A percentile compares a stretch with the other conserved stretches of the same genome.
Evolutionary conservation across 805 yeast species (phyloP).

Genomic region (Candida argentea): DNA sequence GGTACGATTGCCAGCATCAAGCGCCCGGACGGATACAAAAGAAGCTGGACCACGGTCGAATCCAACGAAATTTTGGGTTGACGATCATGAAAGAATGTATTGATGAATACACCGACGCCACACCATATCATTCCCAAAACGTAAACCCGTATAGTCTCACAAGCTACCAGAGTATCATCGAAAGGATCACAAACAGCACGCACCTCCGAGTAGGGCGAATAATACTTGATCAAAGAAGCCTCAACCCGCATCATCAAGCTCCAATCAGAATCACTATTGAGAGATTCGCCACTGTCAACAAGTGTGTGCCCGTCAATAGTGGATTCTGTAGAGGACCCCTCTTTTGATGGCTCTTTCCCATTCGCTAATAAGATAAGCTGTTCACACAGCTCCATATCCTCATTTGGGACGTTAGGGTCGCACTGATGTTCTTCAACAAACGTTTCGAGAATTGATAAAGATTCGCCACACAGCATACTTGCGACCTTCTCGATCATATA

Average conservation of each 20-base stretch:
- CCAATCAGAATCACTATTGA: constrained; percentile 16
- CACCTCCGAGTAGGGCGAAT: constrained; percentile 33
- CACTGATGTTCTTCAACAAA: constrained; percentile 29
- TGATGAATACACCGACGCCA: constrained; percentile 42
- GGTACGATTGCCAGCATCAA: constrained; percentile 25
- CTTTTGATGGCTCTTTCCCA: not conserved
- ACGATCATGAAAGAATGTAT: constrained; percentile 47
- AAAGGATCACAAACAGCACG: constrained; percentile 29
- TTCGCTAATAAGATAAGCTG: constrained; percentile 6
- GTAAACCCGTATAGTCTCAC: constrained; percentile 41
- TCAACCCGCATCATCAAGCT: constrained; percentile 24
- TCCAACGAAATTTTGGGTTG: constrained; percentile 37
- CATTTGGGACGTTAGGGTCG: constrained; percentile 25
- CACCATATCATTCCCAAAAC: constrained; percentile 45
- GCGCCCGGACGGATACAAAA: constrained; percentile 36
- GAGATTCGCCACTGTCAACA: constrained; percentile 2
- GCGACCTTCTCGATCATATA: constrained; percentile 34
- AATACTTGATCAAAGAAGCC: constrained; percentile 27
- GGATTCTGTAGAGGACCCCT: not conserved
- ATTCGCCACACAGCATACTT: constrained; percentile 24
- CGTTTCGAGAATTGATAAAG: constrained; percentile 27
- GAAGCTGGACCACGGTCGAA: constrained; percentile 36
- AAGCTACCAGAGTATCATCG: constrained; percentile 23
- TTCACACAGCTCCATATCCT: constrained; percentile 17
- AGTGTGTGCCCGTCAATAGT: too few relatives aligned